A percentile compares a stretch with the other conserved stretches of the same genome.
Evolutionary conservation across 805 yeast species (phyloP).

Genomic region (Cyberlindnera mycetangii): DNA sequence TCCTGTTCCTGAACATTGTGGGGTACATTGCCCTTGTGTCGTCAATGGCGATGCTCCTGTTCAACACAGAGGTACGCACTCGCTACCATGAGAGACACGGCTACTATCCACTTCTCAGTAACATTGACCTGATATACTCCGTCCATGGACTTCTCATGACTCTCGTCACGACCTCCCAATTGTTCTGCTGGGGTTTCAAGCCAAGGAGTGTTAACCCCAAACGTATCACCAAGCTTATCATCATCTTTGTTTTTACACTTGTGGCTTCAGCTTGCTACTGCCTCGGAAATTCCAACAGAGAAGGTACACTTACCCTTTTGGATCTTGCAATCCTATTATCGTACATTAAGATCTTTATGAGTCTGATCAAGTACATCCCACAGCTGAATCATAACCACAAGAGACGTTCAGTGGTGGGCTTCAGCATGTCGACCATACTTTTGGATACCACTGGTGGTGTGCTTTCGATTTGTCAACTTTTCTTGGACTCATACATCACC

Average conservation of each 20-base stretch:
- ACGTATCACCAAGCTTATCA: slow-evolving; percentile 22
- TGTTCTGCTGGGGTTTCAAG: slow-evolving; percentile 30
- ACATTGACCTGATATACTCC: slow-evolving; percentile 45
- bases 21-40: slow-evolving; percentile 45
- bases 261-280: slow-evolving; percentile 10
- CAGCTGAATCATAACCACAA: slow-evolving; percentile 79
- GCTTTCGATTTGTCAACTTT: slow-evolving; percentile 23
- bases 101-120: slow-evolving; percentile 39
- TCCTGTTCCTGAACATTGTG: slow-evolving; percentile 40
- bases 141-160: slow-evolving; percentile 45
- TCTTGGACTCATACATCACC: slow-evolving; percentile 26
- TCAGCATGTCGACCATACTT: slow-evolving; percentile 58
- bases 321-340: slow-evolving; percentile 36
- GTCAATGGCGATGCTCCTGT: slow-evolving; percentile 43
- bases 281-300: slow-evolving; percentile 10
- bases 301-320: slow-evolving; percentile 20
- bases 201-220: slow-evolving; percentile 18
- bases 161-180: slow-evolving; percentile 39
- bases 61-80: slow-evolving; percentile 31
- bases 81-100: slow-evolving; percentile 32
- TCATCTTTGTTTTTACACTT: slow-evolving; percentile 6
- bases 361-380: slow-evolving; percentile 61
- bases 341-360: slow-evolving; percentile 45
- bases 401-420: slow-evolving; percentile 80
- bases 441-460: slow-evolving; percentile 38